Base-by-base conservation (phyloP, 139 green algal genomes). In the Gonium pectorale region DNA sequence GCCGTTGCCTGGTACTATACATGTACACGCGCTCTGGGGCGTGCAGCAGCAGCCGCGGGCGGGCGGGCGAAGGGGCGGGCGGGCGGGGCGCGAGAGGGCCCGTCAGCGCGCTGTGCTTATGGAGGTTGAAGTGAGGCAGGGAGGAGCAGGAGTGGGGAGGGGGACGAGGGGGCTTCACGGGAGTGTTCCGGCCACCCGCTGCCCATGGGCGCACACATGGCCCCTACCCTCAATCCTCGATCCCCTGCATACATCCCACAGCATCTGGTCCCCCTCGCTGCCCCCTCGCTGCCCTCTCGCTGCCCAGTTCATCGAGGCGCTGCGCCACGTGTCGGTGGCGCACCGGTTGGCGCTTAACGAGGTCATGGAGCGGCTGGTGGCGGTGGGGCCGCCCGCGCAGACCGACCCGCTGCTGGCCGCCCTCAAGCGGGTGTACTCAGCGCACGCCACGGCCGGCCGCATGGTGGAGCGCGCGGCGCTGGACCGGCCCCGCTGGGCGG, bases 281-380 rank as follows among this genome's bases (percentile, higher is more conserved):
- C 52, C 54, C 49, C 60, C 29, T 41, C 60, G n/a, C 60, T 40
- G 5, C 60, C 37, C 64, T 15, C 11, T 35, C 64, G 35, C 29
- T 29, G 17, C 26, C n/a, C 59, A 89, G 67, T 93, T 92, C 46
- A 64, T 91, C 27, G 88, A 91, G 66, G 87, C 66, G 22, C 64
- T 93, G 31, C 68, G 86, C 5, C 86, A 90, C 52, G 79, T 90
- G 52, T 87, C 90, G 2, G 79, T 90, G 29, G 29, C 46, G 46
- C 79, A 86, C 40, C 83, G 90, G 38, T 31, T 88, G 21, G 64
- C 79, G 31, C 63, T 85, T 24, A 85, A 85, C 52, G 81, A 91
- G 54, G 72, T 93, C 24, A 89, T 91, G 67, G 87, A 91, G 69
- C 26, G n/a, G 33, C 60, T 93, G 15, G 87, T 93, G 54, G 80